These are phyloP conservation scores for Aspergillus sclerotioniger DNA, from an alignment of 495 filamentous ascomycete genomes.

Conservation along the genomic window DNA sequence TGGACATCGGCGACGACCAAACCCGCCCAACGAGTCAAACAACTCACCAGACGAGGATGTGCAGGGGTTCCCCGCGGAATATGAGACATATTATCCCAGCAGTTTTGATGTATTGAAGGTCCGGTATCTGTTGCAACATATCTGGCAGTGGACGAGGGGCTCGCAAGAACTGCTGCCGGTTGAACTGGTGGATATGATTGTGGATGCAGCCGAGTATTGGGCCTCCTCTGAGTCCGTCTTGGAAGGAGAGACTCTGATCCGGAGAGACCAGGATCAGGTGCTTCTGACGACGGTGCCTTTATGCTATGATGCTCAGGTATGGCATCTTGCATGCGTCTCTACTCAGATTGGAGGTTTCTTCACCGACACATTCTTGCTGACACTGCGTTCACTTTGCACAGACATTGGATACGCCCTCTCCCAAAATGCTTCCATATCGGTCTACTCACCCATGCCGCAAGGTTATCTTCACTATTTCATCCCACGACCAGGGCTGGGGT, in stretches of 20 bases:
- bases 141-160: constrained; percentile 34
- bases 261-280: constrained; percentile 39
- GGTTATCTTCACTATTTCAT: constrained; percentile 63
- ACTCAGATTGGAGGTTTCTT: not conserved
- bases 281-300: constrained; percentile 40
- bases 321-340: not conserved
- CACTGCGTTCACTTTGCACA: constrained; percentile 2
- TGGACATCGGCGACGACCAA: not conserved
- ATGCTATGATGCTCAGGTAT: constrained; percentile 37
- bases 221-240: constrained; percentile 38
- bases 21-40: not conserved
- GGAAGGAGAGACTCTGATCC: constrained; percentile 25
- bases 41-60: not conserved
- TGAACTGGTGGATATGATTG: constrained; percentile 65
- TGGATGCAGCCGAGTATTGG: constrained; percentile 75
- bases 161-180: constrained; percentile 45
- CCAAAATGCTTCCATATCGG: constrained; percentile 36
- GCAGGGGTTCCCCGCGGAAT: not conserved
- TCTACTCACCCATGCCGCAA: constrained; percentile 43
- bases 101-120: constrained; percentile 38
- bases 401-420: constrained; percentile 16
- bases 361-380: constrained; percentile 4
- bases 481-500: constrained; percentile 67
- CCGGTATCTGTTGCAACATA: constrained; percentile 31
- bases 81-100: constrained; percentile 23